A percentile compares a stretch with the other conserved stretches of the same genome.
phyloP scores from a whole-genome alignment of 1,139 yeast genomes.

The Debaryomyces udenii region DNA sequence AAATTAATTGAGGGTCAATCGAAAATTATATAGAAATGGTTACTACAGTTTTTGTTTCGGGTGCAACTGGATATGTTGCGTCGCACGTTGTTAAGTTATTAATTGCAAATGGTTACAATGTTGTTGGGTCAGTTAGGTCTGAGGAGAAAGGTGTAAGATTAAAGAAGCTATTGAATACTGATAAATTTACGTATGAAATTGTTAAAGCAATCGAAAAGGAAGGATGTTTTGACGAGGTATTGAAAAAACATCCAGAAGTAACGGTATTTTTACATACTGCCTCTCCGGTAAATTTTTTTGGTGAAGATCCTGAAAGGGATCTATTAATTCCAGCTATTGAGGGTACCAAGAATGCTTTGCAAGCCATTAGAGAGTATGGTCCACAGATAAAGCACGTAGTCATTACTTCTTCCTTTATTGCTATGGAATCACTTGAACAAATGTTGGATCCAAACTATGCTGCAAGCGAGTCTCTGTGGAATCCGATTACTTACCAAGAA shows the following conservation, averaged over 20 bases:
- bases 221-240: slow-evolving; percentile 55
- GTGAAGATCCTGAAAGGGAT: slow-evolving; percentile 30
- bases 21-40: no score
- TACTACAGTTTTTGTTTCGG: slow-evolving; percentile 41
- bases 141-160: slow-evolving; percentile 49
- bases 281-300: slow-evolving; percentile 31
- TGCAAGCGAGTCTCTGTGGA: slow-evolving; percentile 31
- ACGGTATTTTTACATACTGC: slow-evolving; percentile 56
- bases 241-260: slow-evolving; percentile 50
- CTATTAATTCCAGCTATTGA: slow-evolving; percentile 35
- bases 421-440: slow-evolving; percentile 9
- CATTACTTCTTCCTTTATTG: slow-evolving; percentile 33
- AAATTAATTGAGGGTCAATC: no score
- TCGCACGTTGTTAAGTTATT: slow-evolving; percentile 34
- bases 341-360: slow-evolving; percentile 35
- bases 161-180: slow-evolving; percentile 33
- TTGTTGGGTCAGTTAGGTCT: slow-evolving; percentile 62
- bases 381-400: slow-evolving; percentile 31
- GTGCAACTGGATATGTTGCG: slow-evolving; percentile 45
- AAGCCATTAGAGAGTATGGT: slow-evolving; percentile 27
- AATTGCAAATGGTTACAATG: slow-evolving; percentile 44
- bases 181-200: slow-evolving; percentile 44
- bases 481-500: slow-evolving; percentile 30
- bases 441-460: neutral
- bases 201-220: slow-evolving; percentile 51